Percentiles rank a stretch among this genome's conserved stretches.
These are phyloP conservation scores for Pleurotus cornucopiae DNA, from an alignment of 768 basidiomycete species.

Conservation along the genomic window DNA sequence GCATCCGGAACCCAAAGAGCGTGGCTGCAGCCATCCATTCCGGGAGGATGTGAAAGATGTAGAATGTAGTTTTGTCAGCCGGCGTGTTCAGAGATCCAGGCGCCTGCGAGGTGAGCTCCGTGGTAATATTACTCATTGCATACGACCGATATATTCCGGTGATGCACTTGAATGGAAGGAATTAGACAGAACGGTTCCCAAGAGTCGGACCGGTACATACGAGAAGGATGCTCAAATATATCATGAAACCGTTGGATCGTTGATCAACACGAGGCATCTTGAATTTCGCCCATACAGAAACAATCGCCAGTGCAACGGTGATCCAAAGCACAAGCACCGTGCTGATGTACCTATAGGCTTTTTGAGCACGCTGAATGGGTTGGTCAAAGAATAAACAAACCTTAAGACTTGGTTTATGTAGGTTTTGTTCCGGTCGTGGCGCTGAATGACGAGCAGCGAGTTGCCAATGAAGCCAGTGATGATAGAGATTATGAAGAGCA, in stretches of 20 bases:
- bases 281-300: slow-evolving; percentile 16
- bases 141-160: slow-evolving; percentile 27
- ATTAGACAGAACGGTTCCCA: neutral
- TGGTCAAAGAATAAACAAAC: neutral
- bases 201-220: slow-evolving; percentile 11
- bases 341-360: slow-evolving; percentile 22
- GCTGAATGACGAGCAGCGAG: slow-evolving; percentile 12
- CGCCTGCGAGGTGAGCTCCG: slow-evolving; percentile 17
- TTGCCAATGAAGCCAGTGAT: slow-evolving; percentile 22
- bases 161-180: slow-evolving; percentile 13
- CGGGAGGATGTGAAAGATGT: slow-evolving; percentile 28
- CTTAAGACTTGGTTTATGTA: slow-evolving; percentile 16
- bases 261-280: slow-evolving; percentile 18
- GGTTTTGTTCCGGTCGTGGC: slow-evolving; percentile 13
- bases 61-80: slow-evolving; percentile 25
- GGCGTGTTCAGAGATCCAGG: slow-evolving; percentile 22
- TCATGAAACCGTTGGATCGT: slow-evolving; percentile 14
- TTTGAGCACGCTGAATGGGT: neutral
- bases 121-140: slow-evolving; percentile 25
- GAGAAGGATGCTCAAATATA: slow-evolving; percentile 18
- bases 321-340: slow-evolving; percentile 20
- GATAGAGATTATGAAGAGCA: slow-evolving; percentile 18
- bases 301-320: slow-evolving; percentile 13
- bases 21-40: slow-evolving; percentile 24
- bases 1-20: slow-evolving; percentile 19